These are phyloP conservation scores for Symbiodinium pilosum DNA, from an alignment of 73 alveolate genomes.

Conservation along the genomic window DNA sequence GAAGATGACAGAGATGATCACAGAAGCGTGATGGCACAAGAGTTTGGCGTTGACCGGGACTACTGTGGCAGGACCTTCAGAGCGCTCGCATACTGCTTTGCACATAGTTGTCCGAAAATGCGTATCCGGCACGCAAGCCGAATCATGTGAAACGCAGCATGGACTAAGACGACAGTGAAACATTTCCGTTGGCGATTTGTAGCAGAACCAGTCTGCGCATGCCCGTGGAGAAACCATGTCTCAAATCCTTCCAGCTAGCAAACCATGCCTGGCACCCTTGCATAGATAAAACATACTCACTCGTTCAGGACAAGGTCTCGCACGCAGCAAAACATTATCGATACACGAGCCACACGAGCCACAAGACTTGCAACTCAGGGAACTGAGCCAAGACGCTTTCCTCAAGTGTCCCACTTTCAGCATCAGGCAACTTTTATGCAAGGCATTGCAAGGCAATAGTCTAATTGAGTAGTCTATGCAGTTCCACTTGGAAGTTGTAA, in stretches of 20 bases:
- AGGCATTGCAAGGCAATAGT: not conserved
- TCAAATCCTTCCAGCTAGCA: too few species aligned
- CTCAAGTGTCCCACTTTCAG: too few species aligned
- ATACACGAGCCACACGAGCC: too few species aligned
- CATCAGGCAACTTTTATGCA: too few species aligned
- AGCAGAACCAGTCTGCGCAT: not conserved
- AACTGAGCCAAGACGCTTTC: too few species aligned
- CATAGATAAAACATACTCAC: too few species aligned
- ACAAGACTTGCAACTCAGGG: not conserved
- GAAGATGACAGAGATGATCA: not conserved
- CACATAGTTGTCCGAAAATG: not conserved
- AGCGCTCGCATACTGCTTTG: not conserved
- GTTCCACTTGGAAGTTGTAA: too few species aligned
- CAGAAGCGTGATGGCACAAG: too few species aligned
- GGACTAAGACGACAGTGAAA: not conserved
- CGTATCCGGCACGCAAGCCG: not conserved
- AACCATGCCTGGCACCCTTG: too few species aligned
- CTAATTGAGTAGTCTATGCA: too few species aligned
- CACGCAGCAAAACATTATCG: not conserved
- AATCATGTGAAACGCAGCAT: slow-evolving; percentile 7
- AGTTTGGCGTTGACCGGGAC: too few species aligned
- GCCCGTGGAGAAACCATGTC: not conserved
- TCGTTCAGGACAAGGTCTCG: not conserved
- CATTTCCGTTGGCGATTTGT: not conserved
- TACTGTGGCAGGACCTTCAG: too few species aligned